A percentile compares a stretch with the other conserved stretches of the same genome.
Evolutionary conservation across 495 filamentous ascomycete genomes (phyloP).

Genomic region (Xylaria cubensis): DNA sequence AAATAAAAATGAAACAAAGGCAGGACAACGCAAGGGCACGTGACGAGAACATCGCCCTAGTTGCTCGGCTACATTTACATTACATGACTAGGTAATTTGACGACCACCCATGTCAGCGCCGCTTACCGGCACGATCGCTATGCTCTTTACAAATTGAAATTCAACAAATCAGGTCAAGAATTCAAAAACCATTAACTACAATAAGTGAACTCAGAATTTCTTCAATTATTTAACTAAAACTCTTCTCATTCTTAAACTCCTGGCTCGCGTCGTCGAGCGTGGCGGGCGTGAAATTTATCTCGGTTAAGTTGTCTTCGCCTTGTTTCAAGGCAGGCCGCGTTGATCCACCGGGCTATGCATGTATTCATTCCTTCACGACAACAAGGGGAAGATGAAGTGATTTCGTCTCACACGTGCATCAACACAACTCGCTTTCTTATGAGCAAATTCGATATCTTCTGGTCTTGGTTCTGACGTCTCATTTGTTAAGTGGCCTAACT

Average conservation of each 20-base stretch:
- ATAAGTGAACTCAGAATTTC: neutral
- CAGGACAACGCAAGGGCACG: neutral
- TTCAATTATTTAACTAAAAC: neutral
- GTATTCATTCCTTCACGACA: slow-evolving; percentile 10
- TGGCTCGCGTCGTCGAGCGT: neutral
- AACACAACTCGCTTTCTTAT: too few relatives aligned
- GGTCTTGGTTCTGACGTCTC: slow-evolving; percentile 38
- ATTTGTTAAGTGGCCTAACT: too few relatives aligned
- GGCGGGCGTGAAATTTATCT: neutral
- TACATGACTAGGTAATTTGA: neutral
- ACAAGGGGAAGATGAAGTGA: slow-evolving; percentile 5
- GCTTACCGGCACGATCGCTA: neutral
- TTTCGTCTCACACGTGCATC: too few relatives aligned
- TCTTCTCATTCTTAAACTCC: neutral
- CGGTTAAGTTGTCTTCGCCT: neutral
- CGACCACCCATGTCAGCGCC: neutral
- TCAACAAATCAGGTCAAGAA: neutral
- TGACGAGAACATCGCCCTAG: neutral
- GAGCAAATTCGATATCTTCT: slow-evolving; percentile 39
- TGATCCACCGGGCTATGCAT: neutral
- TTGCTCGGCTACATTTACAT: neutral
- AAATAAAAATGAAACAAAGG: neutral
- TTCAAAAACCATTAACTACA: too few relatives aligned
- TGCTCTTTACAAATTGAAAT: neutral
- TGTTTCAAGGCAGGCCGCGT: neutral